phyloP scores from a whole-genome alignment of 352 stramenopile species.

The Globisporangium acanthophoron region DNA sequence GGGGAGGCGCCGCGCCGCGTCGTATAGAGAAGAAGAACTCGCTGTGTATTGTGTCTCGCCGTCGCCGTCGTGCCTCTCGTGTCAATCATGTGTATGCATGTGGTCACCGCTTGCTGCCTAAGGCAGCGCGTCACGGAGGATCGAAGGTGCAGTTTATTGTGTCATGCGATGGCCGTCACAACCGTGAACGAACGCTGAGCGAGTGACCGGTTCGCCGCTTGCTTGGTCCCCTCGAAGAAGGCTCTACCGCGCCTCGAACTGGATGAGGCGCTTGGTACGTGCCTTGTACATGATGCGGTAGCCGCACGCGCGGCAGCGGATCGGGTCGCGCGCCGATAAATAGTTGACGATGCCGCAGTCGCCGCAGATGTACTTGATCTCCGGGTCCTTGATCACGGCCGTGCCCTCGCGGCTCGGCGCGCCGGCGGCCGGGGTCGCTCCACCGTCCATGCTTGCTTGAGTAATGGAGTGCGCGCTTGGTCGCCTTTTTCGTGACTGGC shows the following conservation, averaged over 20 bases:
- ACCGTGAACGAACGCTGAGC: background rate
- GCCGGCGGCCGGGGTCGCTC: constrained; percentile 67
- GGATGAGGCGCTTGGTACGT: constrained; percentile 92
- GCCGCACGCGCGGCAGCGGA: constrained; percentile 94
- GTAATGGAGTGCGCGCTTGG: constrained; percentile 4
- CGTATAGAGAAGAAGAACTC: background rate
- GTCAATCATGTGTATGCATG: no score
- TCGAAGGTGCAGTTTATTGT: no score
- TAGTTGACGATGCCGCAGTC: constrained; percentile 96
- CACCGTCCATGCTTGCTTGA: constrained; percentile 55
- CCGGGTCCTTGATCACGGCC: constrained; percentile 74
- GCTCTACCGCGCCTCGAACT: constrained; percentile 86
- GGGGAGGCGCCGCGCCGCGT: background rate
- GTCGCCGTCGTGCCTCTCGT: no score
- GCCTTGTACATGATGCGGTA: constrained; percentile 99
- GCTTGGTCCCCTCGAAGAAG: no score
- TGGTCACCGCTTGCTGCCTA: no score
- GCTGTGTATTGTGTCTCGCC: no score
- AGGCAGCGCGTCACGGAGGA: no score
- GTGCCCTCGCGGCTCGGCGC: constrained; percentile 39
- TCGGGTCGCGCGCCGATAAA: constrained; percentile 93
- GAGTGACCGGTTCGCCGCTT: background rate
- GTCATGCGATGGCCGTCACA: no score
- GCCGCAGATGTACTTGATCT: constrained; percentile 97
- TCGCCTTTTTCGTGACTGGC: background rate